phyloP scores from a whole-genome alignment of 2,329 filamentous ascomycete species.

The Diaporthe sp. region DNA sequence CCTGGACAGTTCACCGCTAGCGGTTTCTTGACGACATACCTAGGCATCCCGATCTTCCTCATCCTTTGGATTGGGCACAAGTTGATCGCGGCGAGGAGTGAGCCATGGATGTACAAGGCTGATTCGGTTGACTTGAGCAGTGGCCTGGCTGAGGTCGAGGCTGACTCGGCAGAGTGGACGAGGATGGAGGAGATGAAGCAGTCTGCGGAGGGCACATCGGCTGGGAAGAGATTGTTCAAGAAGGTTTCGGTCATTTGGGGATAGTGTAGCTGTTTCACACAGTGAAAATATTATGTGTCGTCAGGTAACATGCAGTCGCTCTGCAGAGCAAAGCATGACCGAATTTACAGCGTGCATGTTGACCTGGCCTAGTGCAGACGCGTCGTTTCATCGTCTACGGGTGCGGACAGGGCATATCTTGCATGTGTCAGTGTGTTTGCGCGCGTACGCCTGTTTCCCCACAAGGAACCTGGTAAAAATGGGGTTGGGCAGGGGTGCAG shows the following conservation, averaged over 20 bases:
- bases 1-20: constrained; percentile 66
- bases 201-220: neutral
- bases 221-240: neutral
- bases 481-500: neutral
- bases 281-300: neutral
- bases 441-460: neutral
- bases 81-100: constrained; percentile 40
- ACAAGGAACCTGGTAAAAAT: neutral
- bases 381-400: neutral
- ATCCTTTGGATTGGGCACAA: constrained; percentile 65
- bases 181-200: constrained; percentile 7
- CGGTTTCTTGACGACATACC: constrained; percentile 72
- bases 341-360: neutral
- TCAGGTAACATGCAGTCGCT: neutral
- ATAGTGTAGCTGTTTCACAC: neutral
- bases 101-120: neutral
- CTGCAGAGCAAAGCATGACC: neutral
- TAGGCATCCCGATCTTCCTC: constrained; percentile 74
- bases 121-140: neutral
- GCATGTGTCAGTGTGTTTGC: too few species aligned
- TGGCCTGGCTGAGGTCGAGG: neutral
- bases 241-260: neutral
- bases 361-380: neutral
- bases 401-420: neutral
- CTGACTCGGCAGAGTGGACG: neutral